Percentiles rank a stretch among this genome's conserved stretches.
phyloP scores from a whole-genome alignment of 2,329 filamentous ascomycete genomes.

The Exophiala bonariae region DNA sequence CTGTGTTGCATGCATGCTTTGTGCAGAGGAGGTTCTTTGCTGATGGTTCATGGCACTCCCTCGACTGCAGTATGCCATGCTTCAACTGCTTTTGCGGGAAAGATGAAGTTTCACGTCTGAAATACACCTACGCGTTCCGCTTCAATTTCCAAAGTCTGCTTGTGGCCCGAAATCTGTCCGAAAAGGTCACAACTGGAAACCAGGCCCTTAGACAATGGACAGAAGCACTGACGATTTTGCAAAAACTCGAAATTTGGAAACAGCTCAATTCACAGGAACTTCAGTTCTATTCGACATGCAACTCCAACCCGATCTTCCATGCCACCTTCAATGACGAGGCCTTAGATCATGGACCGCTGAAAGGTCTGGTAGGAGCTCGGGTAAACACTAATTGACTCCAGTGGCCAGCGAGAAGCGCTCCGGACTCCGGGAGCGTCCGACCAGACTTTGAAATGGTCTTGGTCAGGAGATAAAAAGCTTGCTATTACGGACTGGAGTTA shows the following conservation, averaged over 20 bases:
- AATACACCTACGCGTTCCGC: slow-evolving; percentile 8
- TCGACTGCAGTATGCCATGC: slow-evolving; percentile 13
- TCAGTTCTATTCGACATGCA: slow-evolving; percentile 13
- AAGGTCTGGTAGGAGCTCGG: too few species aligned
- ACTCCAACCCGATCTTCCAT: slow-evolving; percentile 13
- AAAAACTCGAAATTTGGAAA: slow-evolving; percentile 4
- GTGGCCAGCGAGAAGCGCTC: too few species aligned
- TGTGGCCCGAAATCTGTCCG: slow-evolving; percentile 1
- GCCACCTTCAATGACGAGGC: too few species aligned
- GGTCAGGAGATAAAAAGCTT: too few species aligned
- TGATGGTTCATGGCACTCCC: slow-evolving; percentile 4
- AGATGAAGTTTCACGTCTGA: slow-evolving; percentile 2
- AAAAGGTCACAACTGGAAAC: not conserved
- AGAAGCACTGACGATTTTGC: slow-evolving; percentile 8
- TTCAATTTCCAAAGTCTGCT: slow-evolving; percentile 15
- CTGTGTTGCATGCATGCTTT: slow-evolving; percentile 11
- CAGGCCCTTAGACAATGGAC: slow-evolving; percentile 11
- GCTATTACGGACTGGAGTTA: slow-evolving; percentile 30
- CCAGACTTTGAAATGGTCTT: too few species aligned
- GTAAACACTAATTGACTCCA: too few species aligned
- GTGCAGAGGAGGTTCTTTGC: slow-evolving; percentile 8
- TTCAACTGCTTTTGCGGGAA: slow-evolving; percentile 6
- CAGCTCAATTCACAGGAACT: slow-evolving; percentile 7
- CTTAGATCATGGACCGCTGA: too few species aligned
- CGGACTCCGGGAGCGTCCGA: too few species aligned